These are phyloP conservation scores for Populus hybrid DNA, from an alignment of 441 rosid genomes.

Conservation along the genomic window DNA sequence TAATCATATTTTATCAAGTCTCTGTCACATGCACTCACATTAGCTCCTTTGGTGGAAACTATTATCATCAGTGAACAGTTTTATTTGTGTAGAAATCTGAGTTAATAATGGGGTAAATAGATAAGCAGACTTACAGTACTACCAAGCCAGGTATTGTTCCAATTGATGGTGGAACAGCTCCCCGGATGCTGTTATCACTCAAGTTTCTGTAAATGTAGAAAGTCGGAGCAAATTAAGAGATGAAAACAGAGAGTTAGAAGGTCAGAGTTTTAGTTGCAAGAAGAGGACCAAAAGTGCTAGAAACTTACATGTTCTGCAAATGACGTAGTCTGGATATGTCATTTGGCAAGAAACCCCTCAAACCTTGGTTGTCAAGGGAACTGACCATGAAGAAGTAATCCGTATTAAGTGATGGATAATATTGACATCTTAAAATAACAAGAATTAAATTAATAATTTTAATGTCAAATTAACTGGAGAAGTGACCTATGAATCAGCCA, in stretches of 20 bases:
- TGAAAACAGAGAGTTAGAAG: background rate
- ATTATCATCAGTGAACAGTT: background rate
- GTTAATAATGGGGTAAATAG: slow-evolving; percentile 11
- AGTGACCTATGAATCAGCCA: background rate
- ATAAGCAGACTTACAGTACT: slow-evolving; percentile 58
- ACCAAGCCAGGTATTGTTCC: slow-evolving; percentile 64
- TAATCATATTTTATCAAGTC: background rate
- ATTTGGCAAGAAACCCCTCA: slow-evolving; percentile 74
- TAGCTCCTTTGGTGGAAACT: background rate
- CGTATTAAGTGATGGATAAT: background rate
- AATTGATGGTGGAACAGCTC: slow-evolving; percentile 76
- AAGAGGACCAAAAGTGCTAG: background rate
- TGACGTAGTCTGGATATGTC: slow-evolving; percentile 69
- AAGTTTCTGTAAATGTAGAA: slow-evolving; percentile 60
- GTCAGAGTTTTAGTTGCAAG: background rate
- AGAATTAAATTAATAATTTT: background rate
- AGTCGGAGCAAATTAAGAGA: slow-evolving; percentile 11
- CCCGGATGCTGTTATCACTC: slow-evolving; percentile 77
- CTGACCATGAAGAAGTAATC: slow-evolving; percentile 40
- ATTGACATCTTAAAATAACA: slow-evolving; percentile 4
- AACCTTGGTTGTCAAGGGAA: slow-evolving; percentile 84
- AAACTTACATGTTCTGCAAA: slow-evolving; percentile 86
- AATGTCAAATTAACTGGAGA: background rate
- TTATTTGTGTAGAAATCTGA: background rate
- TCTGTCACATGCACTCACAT: background rate